phyloP scores from a whole-genome alignment of 192 early-diverging fungal species.

The Backusella parvicylindrica region DNA sequence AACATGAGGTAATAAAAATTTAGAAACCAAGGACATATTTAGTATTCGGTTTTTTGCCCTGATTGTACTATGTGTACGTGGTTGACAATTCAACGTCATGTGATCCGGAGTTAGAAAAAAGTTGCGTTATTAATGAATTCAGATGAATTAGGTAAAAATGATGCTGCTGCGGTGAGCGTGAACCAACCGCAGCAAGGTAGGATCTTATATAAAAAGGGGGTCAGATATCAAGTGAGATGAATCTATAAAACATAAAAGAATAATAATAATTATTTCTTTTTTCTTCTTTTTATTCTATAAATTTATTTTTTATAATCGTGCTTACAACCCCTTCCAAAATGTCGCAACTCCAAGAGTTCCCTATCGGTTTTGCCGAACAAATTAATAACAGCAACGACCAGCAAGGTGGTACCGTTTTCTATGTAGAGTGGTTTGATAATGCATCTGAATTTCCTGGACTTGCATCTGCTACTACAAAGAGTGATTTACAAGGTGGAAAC shows the following conservation, averaged over 20 bases:
- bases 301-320: not conserved
- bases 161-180: not conserved
- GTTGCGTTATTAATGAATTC: too few species aligned
- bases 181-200: not conserved
- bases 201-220: not conserved
- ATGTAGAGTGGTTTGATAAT: conserved; percentile 7
- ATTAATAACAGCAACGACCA: not conserved
- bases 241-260: not conserved
- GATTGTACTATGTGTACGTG: too few species aligned
- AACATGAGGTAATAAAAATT: too few species aligned
- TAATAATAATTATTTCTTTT: not conserved
- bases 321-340: not conserved
- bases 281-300: not conserved
- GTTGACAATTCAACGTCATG: not conserved
- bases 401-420: not conserved
- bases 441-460: not conserved
- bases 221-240: not conserved
- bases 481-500: not conserved
- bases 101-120: not conserved
- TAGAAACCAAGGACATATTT: too few species aligned
- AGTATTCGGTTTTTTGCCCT: too few species aligned
- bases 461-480: not conserved
- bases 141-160: too few species aligned
- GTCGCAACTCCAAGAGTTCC: not conserved
- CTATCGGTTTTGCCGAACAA: not conserved